Evolutionary conservation across 2,329 filamentous ascomycete species (phyloP), one percentile per base, ranked within the genome.

Genomic region (Apiospora kogelbergensis): DNA sequence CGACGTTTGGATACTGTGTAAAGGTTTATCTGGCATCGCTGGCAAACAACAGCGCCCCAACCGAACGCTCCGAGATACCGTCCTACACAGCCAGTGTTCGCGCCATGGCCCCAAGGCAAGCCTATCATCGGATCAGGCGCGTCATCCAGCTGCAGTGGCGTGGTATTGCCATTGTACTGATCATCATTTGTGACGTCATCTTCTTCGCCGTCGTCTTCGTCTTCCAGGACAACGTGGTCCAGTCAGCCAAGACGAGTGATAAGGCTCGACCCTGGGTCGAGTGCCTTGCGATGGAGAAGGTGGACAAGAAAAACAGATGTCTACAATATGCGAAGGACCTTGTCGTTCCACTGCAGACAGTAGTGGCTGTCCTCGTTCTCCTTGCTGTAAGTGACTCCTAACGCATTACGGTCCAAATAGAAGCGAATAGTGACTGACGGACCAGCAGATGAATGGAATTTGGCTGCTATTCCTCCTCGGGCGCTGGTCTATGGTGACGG

Each of bases 141-240:
- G 94, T 98, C 22, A 88, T 98, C 44, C 90, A 93, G 78, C 88
- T 98, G 3, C 96, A 99, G 80, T 99, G 96, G 96, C 89, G 95
- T 74, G 95, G 95, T 60, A 95, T 98, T 70, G 89, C 90, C 48
- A 93, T 98, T 70, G 94, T 98, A 20, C 84, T 97, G 67, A 91
- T 97, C 77, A 97, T 98, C 74, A 88, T 98, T 69, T 88, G 89
- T 70, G 95, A 98, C 78, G 94, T 98, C 72, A 90, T 98, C 75
- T 97, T 97, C 85, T 98, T 98, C 81, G 91, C 95, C 1, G 85
- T 97, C 60, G 88, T 97, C 68, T 98, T 98, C 78, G 91, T 98
- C n/a, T n/a, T n/a, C n/a, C n/a, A n/a, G n/a, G n/a, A n/a, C n/a
- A n/a, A n/a, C n/a, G n/a, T n/a, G n/a, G n/a, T n/a, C n/a, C n/a